phyloP scores from a whole-genome alignment of 345 rosid genomes.

The Populus alba region DNA sequence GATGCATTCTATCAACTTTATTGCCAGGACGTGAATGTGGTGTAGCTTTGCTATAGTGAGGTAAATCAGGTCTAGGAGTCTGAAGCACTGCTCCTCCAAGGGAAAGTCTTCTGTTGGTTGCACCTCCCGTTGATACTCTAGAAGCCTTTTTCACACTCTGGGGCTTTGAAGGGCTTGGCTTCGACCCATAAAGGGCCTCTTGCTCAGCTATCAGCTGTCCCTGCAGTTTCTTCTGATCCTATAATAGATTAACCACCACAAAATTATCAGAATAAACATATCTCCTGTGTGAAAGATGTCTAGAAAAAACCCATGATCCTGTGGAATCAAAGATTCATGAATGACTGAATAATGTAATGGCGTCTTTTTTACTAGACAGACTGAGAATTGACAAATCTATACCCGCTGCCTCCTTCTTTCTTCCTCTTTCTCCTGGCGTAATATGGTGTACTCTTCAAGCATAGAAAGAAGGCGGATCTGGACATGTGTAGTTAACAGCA shows the following conservation, averaged over 20 bases:
- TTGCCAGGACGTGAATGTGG: conserved; percentile 27
- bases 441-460: conserved; percentile 79
- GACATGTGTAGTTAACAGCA: conserved; percentile 6
- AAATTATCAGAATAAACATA: not conserved
- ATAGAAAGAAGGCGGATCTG: conserved; percentile 83
- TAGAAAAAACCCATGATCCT: not conserved
- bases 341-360: not conserved
- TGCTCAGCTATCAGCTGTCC: conserved; percentile 93
- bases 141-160: conserved; percentile 66
- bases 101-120: conserved; percentile 65
- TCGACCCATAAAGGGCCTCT: conserved; percentile 90
- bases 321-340: not conserved
- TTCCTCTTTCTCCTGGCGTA: conserved; percentile 92
- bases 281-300: not conserved
- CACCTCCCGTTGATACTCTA: conserved; percentile 75
- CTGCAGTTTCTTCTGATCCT: conserved; percentile 99
- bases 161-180: conserved; percentile 91
- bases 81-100: conserved; percentile 70
- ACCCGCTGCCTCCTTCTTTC: conserved; percentile 86
- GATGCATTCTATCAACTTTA: conserved; percentile 48
- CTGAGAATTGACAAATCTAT: conserved; percentile 9
- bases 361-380: not conserved
- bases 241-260: not conserved
- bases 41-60: conserved; percentile 22
- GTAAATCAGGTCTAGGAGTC: conserved; percentile 56